A percentile compares a stretch with the other conserved stretches of the same genome.
Conservation (phyloP, 108 stramenopile species). For the Skeletonema costatum region DNA sequence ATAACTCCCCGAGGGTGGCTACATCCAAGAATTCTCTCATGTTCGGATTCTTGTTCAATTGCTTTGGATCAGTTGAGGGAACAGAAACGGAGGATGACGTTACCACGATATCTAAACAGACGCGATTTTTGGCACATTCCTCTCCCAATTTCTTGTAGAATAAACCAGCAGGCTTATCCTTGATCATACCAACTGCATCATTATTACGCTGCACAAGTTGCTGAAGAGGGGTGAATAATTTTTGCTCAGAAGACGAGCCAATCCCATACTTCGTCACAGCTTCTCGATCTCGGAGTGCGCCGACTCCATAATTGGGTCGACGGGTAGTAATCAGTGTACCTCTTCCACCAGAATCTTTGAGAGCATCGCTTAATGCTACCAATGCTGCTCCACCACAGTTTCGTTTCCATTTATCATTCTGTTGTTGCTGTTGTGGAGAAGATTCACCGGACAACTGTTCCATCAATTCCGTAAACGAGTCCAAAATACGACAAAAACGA, state of each 20-base stretch:
- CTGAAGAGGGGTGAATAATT: constrained; percentile 65
- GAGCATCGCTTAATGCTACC: constrained; percentile 67
- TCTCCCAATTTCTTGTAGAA: constrained; percentile 66
- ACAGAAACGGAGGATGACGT: constrained; percentile 50
- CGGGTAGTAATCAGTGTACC: constrained; percentile 67
- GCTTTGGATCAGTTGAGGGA: constrained; percentile 19
- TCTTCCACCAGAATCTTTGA: constrained; percentile 74
- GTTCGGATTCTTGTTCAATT: constrained; percentile 16
- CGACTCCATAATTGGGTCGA: constrained; percentile 79
- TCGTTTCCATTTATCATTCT: not conserved
- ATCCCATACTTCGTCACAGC: not conserved
- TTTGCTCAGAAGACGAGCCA: constrained; percentile 21
- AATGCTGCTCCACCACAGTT: constrained; percentile 83
- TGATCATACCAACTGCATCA: not conserved
- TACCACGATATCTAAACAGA: constrained; percentile 71
- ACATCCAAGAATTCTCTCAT: constrained; percentile 67
- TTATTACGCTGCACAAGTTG: constrained; percentile 17
- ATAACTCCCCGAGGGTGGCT: constrained; percentile 73
- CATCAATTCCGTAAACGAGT: constrained; percentile 42
- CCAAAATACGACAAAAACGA: constrained; percentile 39
- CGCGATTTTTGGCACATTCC: constrained; percentile 52
- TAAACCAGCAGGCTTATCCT: constrained; percentile 36
- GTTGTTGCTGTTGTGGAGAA: not conserved
- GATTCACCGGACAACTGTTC: constrained; percentile 28
- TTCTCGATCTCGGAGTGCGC: constrained; percentile 63